Conservation (phyloP, 768 basidiomycete species). For the Macrocybe gigantea region DNA sequence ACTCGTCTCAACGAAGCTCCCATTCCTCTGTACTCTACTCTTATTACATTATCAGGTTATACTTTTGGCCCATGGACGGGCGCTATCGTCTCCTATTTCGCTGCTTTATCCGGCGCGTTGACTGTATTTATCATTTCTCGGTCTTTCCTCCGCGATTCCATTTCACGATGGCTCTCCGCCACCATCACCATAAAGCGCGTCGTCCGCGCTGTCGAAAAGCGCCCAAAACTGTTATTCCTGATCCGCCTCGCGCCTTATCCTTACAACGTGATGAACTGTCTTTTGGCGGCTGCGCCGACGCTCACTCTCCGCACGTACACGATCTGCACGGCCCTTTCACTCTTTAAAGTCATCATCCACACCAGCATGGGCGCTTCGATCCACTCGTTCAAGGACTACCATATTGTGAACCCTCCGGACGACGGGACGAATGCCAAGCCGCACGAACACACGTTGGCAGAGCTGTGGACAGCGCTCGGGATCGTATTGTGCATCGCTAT, state of each 20-base stretch:
- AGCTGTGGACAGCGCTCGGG: slow-evolving; percentile 63
- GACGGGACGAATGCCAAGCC: slow-evolving; percentile 10
- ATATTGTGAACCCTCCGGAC: slow-evolving; percentile 25
- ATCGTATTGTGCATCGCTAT: slow-evolving; percentile 68
- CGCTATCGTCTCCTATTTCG: slow-evolving; percentile 80
- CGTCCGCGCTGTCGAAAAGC: slow-evolving; percentile 81
- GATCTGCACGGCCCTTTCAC: slow-evolving; percentile 72
- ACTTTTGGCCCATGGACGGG: slow-evolving; percentile 83
- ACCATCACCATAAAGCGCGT: slow-evolving; percentile 72
- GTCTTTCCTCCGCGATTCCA: slow-evolving; percentile 61
- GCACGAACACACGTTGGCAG: slow-evolving; percentile 44
- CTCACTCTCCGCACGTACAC: slow-evolving; percentile 77
- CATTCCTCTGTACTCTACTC: slow-evolving; percentile 86
- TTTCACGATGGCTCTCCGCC: slow-evolving; percentile 67
- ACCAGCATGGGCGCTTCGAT: slow-evolving; percentile 84
- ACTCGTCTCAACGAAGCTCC: slow-evolving; percentile 50
- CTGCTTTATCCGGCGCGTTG: slow-evolving; percentile 80
- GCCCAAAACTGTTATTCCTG: slow-evolving; percentile 83
- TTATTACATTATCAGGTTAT: slow-evolving; percentile 90
- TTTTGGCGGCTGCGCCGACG: slow-evolving; percentile 82
- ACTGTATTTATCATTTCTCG: slow-evolving; percentile 80
- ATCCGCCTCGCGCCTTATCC: slow-evolving; percentile 91
- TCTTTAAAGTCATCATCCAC: slow-evolving; percentile 89
- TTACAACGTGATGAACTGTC: slow-evolving; percentile 93
- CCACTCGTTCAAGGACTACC: slow-evolving; percentile 73